Evolutionary conservation across 306 rosid species (phyloP).

Genomic region (Senna tora): DNA sequence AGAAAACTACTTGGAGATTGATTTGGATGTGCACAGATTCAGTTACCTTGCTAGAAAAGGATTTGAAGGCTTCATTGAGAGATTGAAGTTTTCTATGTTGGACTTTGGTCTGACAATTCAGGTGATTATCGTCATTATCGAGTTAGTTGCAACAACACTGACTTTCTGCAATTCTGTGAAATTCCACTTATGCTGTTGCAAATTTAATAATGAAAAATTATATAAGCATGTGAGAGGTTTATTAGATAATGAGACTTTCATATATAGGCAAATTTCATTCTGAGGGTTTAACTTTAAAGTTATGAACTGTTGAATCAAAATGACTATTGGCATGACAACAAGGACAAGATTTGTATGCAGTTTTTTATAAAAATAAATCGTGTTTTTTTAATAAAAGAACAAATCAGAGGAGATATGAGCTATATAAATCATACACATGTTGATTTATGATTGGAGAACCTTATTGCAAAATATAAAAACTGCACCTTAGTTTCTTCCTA

Average conservation of each 20-base stretch:
- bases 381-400: too few species aligned
- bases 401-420: too few species aligned
- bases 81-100: slow-evolving; percentile 69
- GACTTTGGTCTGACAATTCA: slow-evolving; percentile 93
- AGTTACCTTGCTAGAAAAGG: slow-evolving; percentile 94
- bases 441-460: too few species aligned
- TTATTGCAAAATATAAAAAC: too few species aligned
- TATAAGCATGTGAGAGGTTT: neutral
- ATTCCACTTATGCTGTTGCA: neutral
- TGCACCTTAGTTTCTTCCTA: too few species aligned
- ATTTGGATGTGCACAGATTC: slow-evolving; percentile 93
- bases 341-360: too few species aligned
- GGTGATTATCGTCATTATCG: slow-evolving; percentile 54
- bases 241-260: neutral
- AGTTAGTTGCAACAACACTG: slow-evolving; percentile 24
- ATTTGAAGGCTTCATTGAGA: slow-evolving; percentile 77
- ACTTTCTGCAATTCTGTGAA: slow-evolving; percentile 4
- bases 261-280: neutral
- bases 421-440: too few species aligned
- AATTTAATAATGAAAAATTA: neutral
- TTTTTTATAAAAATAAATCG: too few species aligned
- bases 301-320: too few species aligned
- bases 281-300: too few species aligned
- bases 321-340: too few species aligned
- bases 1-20: slow-evolving; percentile 93